phyloP scores from a whole-genome alignment of 441 rosid species.

The Jatropha podagrica region DNA sequence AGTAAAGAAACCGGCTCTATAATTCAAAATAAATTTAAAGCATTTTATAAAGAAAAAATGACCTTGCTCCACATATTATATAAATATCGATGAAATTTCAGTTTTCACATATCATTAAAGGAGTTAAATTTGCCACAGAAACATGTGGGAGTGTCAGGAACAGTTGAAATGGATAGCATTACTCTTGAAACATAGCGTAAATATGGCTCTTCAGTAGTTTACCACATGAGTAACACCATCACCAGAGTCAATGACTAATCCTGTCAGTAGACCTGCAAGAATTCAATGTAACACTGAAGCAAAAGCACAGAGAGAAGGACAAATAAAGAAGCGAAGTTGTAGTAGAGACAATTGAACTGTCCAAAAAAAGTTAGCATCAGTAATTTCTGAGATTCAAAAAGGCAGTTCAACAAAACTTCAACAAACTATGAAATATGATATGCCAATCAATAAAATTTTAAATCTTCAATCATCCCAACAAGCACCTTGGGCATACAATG shows the following conservation, averaged over 20 bases:
- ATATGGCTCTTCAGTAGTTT: slow-evolving; percentile 19
- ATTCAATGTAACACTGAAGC: slow-evolving; percentile 19
- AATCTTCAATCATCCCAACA: slow-evolving; percentile 64
- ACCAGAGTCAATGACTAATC: slow-evolving; percentile 97
- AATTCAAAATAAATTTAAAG: background rate
- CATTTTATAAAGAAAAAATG: background rate
- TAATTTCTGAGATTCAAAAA: slow-evolving; percentile 19
- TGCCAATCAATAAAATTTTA: slow-evolving; percentile 32
- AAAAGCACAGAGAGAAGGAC: background rate
- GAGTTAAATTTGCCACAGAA: background rate
- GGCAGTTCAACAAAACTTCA: slow-evolving; percentile 5
- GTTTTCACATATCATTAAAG: background rate
- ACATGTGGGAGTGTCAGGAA: background rate
- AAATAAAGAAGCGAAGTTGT: background rate
- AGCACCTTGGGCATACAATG: slow-evolving; percentile 99
- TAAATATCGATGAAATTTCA: background rate
- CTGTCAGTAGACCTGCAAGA: slow-evolving; percentile 82
- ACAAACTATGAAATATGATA: slow-evolving; percentile 6
- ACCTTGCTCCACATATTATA: background rate
- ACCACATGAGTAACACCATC: slow-evolving; percentile 99
- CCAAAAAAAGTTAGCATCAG: background rate
- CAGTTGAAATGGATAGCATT: background rate
- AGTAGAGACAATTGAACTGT: background rate
- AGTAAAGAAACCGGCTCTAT: background rate
- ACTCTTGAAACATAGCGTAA: slow-evolving; percentile 6